Conservation (phyloP, 352 stramenopile genomes). For the Pythium plurisporium region DNA sequence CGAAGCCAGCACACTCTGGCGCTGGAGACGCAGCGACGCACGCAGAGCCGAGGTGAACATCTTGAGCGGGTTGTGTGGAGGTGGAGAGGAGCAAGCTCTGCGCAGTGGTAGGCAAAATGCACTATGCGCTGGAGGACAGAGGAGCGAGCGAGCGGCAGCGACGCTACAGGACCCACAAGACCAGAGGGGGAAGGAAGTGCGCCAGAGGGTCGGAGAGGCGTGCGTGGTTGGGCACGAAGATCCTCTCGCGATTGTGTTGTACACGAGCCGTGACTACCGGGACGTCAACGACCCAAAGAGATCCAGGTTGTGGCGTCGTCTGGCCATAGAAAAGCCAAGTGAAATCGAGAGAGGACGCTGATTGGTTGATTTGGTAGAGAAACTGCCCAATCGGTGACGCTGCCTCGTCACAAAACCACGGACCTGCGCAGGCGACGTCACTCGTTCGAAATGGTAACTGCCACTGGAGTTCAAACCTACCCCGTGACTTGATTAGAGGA, state of each 20-base stretch:
- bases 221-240: conserved; percentile 9
- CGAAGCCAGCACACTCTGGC: conserved; percentile 34
- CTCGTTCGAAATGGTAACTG: conserved; percentile 7
- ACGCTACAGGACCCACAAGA: no score
- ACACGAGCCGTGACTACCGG: conserved; percentile 15
- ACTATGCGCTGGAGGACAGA: conserved; percentile 6
- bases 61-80: conserved; percentile 8
- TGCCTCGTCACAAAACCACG: conserved; percentile 20
- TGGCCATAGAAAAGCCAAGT: conserved; percentile 11
- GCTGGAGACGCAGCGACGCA: conserved; percentile 53
- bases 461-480: conserved; percentile 21
- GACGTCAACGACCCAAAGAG: conserved; percentile 7
- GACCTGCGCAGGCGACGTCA: conserved; percentile 16
- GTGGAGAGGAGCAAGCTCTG: conserved; percentile 3
- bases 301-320: conserved; percentile 12
- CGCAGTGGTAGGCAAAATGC: conserved; percentile 25
- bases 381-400: conserved; percentile 12
- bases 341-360: not conserved
- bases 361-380: conserved; percentile 14
- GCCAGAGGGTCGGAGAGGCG: not conserved
- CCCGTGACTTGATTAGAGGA: not conserved
- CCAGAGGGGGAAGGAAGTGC: no score
- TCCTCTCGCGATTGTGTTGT: conserved; percentile 7
- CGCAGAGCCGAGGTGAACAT: conserved; percentile 65
- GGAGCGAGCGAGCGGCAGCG: not conserved